Conservation (phyloP, 2,329 filamentous ascomycete genomes). For the Rachicladosporium sp. region DNA sequence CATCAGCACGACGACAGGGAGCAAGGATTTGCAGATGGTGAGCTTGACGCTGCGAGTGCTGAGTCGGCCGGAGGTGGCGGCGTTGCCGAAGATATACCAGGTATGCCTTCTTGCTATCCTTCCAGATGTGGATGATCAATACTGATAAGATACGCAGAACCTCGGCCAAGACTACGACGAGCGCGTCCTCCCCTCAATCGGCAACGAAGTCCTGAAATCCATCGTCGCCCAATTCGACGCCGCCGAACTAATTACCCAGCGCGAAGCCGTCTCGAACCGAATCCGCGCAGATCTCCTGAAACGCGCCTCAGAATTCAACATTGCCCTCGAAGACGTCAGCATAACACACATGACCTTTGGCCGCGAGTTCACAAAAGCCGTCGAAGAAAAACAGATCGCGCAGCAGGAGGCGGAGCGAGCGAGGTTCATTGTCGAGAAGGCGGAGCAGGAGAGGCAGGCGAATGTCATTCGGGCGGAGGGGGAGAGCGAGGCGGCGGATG, state of each 20-base stretch:
- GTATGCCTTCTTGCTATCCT: too few species aligned
- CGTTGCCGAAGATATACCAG: conserved; percentile 83
- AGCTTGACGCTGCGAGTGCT: conserved; percentile 92
- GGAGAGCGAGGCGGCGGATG: conserved; percentile 92
- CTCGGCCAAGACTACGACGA: conserved; percentile 96
- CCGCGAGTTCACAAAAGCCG: conserved; percentile 94
- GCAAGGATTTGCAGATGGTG: conserved; percentile 99
- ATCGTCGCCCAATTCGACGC: conserved; percentile 43
- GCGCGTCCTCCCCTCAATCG: conserved; percentile 42
- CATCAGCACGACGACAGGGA: conserved; percentile 92
- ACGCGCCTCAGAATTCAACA: conserved; percentile 95
- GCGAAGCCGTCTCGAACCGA: conserved; percentile 88
- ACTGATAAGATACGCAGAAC: conserved; percentile 44
- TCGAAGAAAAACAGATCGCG: conserved; percentile 99
- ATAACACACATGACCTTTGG: conserved; percentile 99
- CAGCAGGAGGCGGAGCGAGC: conserved; percentile 97
- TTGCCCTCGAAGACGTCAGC: conserved; percentile 93
- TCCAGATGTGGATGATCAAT: background rate
- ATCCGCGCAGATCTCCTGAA: conserved; percentile 87
- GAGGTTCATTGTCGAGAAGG: conserved; percentile 95
- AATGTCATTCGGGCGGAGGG: conserved; percentile 97
- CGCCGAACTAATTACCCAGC: conserved; percentile 76
- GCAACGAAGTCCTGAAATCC: conserved; percentile 43
- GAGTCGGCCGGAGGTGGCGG: conserved; percentile 85
- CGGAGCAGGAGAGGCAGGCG: conserved; percentile 96